These are phyloP conservation scores for Passalora sequoiae DNA, from an alignment of 2,329 filamentous ascomycete genomes.

Conservation along the genomic window DNA sequence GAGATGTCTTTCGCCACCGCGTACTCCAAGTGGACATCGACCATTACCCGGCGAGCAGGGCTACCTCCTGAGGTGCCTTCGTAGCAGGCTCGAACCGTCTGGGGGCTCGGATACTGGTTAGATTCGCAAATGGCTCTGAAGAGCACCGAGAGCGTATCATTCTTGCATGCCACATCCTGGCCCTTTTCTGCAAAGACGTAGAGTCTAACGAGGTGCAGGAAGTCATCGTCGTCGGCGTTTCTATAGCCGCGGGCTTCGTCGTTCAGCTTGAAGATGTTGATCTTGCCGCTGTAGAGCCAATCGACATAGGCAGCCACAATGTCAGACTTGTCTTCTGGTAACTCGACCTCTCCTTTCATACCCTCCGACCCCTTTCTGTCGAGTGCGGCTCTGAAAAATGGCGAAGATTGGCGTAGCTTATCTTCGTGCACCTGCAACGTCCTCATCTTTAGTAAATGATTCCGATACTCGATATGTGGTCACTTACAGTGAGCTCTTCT, in stretches of 20 bases:
- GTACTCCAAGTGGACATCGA: too few species aligned
- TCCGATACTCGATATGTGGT: too few species aligned
- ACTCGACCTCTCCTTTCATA: neutral
- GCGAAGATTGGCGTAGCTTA: neutral
- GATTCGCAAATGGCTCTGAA: neutral
- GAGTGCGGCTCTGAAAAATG: conserved; percentile 8
- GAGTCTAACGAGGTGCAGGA: neutral
- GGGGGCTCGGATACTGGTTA: too few species aligned
- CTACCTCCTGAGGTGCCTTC: neutral
- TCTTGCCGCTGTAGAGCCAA: conserved; percentile 9
- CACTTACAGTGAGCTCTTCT: too few species aligned
- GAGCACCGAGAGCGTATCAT: neutral
- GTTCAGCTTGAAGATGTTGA: neutral
- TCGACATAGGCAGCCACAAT: conserved; percentile 6
- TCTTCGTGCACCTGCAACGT: conserved; percentile 8
- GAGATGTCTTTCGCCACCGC: too few species aligned
- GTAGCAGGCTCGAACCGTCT: too few species aligned
- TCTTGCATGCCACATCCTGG: neutral
- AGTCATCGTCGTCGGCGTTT: neutral
- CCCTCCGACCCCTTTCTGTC: conserved; percentile 11
- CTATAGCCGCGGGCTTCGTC: neutral
- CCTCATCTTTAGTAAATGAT: too few species aligned
- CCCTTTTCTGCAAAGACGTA: conserved; percentile 5
- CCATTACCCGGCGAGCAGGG: too few species aligned
- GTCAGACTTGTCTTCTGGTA: conserved; percentile 4